Conservation (phyloP, 1,139 yeast genomes). For the Geotrichum cucujoidarum region DNA sequence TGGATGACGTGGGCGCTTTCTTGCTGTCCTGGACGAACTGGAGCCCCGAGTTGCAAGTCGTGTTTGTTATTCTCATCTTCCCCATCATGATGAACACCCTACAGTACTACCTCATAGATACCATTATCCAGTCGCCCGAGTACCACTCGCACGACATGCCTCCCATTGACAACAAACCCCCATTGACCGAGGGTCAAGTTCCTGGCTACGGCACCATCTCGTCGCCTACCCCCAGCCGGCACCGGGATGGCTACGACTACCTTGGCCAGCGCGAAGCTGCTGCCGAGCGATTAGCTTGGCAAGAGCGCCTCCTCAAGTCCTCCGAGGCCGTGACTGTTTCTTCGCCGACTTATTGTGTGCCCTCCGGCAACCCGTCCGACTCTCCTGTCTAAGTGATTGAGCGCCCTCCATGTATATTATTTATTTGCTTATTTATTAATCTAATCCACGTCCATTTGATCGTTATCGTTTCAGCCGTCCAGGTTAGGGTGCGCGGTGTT, state of each 20-base stretch:
- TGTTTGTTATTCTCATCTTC: slow-evolving; percentile 72
- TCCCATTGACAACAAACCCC: not conserved
- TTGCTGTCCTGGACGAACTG: slow-evolving; percentile 72
- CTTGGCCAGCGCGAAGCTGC: slow-evolving; percentile 21
- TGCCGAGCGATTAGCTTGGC: slow-evolving; percentile 15
- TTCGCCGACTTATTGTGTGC: not conserved
- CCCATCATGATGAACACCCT: slow-evolving; percentile 60
- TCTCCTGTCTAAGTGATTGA: too few species aligned
- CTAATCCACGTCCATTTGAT: not conserved
- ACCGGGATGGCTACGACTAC: slow-evolving; percentile 17
- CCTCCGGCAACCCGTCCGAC: not conserved
- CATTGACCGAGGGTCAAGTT: not conserved
- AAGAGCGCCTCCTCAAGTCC: slow-evolving; percentile 4
- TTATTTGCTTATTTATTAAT: not conserved
- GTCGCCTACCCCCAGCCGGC: not conserved
- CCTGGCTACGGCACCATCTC: not conserved
- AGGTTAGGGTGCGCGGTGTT: slow-evolving; percentile 3
- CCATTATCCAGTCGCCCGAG: slow-evolving; percentile 65
- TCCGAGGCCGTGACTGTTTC: not conserved
- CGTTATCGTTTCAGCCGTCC: not conserved
- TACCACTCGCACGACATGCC: slow-evolving; percentile 24
- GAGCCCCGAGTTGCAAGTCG: slow-evolving; percentile 76
- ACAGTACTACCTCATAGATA: slow-evolving; percentile 82
- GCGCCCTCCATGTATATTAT: not conserved
- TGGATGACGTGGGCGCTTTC: slow-evolving; percentile 54